Percentiles rank a stretch among this genome's conserved stretches.
Evolutionary conservation across 116 monocot species (phyloP).

Genomic region (Iris pallida): DNA sequence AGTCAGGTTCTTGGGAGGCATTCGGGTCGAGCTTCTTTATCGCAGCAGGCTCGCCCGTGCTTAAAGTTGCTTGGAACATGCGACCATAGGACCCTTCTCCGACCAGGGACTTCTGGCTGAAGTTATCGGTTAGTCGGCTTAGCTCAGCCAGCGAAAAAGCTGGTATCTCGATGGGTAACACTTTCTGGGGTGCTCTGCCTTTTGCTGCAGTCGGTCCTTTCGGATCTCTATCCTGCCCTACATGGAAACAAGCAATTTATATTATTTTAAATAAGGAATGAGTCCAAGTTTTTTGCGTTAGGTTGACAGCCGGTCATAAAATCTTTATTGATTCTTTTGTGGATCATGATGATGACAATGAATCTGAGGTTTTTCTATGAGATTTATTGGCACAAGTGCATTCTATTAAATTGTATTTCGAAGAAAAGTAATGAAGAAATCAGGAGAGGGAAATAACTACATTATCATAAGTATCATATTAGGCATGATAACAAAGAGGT

Average conservation of each 20-base stretch:
- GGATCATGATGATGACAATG: no score
- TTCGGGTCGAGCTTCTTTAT: conserved; percentile 41
- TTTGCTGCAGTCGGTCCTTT: conserved; percentile 4
- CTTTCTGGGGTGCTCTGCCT: conserved; percentile 16
- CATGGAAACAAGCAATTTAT: background rate
- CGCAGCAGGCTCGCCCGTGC: conserved; percentile 24
- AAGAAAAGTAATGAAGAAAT: no score
- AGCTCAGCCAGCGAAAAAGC: conserved; percentile 33
- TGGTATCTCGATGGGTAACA: conserved; percentile 43
- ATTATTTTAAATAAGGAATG: background rate
- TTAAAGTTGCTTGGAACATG: conserved; percentile 30
- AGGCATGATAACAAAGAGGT: no score
- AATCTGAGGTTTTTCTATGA: no score
- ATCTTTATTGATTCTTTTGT: no score
- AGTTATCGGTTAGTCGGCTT: conserved; percentile 32
- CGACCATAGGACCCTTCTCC: conserved; percentile 60
- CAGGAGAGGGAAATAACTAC: no score
- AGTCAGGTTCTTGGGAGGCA: conserved; percentile 29
- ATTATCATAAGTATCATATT: no score
- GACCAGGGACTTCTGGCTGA: conserved; percentile 37
- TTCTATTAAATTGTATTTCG: no score
- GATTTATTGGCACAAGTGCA: no score
- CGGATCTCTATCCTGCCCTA: conserved; percentile 22
- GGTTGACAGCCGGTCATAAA: no score
- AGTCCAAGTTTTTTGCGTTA: no score